Base-by-base conservation (phyloP, 257 asterid genomes). In the Eustoma russellianum region DNA sequence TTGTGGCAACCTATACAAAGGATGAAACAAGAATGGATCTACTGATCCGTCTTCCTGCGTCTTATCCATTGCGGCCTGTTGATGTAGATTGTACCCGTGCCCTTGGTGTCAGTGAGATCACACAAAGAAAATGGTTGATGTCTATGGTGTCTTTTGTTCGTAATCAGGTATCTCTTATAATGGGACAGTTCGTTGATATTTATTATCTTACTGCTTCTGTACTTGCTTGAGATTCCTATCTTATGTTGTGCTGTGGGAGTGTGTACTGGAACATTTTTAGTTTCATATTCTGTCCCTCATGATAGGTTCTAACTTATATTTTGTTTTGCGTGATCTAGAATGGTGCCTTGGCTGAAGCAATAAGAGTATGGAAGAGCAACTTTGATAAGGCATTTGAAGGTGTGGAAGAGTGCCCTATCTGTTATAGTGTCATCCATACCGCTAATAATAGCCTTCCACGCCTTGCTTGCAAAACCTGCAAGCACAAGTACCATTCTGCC, bases 301-400 rank as follows among this genome's bases (percentile, higher is more conserved):
- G 2, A 4, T 24, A 24, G 30, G 30, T 24, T 24, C 30, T 24
- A 24, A 24, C 30, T 24, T 24, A n/a, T n/a, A 2, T 2, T 24
- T 24, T 24, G 30, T 24, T 24, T 24, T 24, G 30, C 30, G 68
- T 76, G 54, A 52, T 56, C 45, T 7, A 90, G 97, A 92, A 92
- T 68, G 99, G 99, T 52, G 97, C 99, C 58, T 64, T 92, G 49
- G 99, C 95, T 48, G 99, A 92, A 73, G 95, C 95, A 48, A 88
- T 92, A 78, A 74, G 85, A 63, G 81, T 69, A 74, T 92, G 99
- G 97, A 92, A 92, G 67, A 85, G 78, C 76, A 92, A 92, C 63
- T 88, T 92, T 24, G 99, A 92, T 72, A 92, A 92, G 83, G 97
- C 83, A 69, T 92, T 92, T 48, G 99, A 88, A 71, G 99, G 99